Evolutionary conservation across 2,329 filamentous ascomycete species (phyloP), one percentile per base, ranked within the genome.

Genomic region (Colletotrichum liriopes): DNA sequence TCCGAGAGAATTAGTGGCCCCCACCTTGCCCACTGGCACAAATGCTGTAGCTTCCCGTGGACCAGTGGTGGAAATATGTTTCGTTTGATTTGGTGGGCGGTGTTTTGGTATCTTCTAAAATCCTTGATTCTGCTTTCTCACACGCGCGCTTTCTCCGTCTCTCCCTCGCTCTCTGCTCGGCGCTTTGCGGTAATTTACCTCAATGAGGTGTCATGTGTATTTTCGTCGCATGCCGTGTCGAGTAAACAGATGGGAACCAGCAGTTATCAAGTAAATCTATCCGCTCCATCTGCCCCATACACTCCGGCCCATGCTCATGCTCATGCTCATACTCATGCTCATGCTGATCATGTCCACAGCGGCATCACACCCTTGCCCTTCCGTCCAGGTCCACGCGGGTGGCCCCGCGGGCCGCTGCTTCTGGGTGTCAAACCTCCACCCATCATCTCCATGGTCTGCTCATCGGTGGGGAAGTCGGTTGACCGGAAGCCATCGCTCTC

Each of bases 401-500:
- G 37, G 23, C 68, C 58, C 20, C 63, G 60, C n/a, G 49, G 20
- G 26, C 67, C 62, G 59, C 68, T 69, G 74, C 77, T 11, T 75
- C 74, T 71, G 32, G 71, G 60, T 18, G 60, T 60, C 43, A 75
- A 47, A 18, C 63, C 58, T 14, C 63, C 58, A 3, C 76, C 75
- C 54, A 77, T 76, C 8, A 78, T 60, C 18, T 82, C 81, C 52
- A 79, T 73, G 12, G 70, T 65, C 35, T 77, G 76, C n/a, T 83
- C 83, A 1, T 78, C 78, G 7, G 69, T 59, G 6, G 73, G 49
- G 1, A 75, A 73, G 11, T 78, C 75, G 43, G 82, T 80, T 1
- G 64, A 75, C 6, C 83, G 80, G 81, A 93, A 93, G 32, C 93
- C 94, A 7, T 97, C 94, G 5, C 91, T 90, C 26, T 96, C 93